Evolutionary conservation across 257 asterid genomes (phyloP).

Genomic region (Knoxia roxburghii): DNA sequence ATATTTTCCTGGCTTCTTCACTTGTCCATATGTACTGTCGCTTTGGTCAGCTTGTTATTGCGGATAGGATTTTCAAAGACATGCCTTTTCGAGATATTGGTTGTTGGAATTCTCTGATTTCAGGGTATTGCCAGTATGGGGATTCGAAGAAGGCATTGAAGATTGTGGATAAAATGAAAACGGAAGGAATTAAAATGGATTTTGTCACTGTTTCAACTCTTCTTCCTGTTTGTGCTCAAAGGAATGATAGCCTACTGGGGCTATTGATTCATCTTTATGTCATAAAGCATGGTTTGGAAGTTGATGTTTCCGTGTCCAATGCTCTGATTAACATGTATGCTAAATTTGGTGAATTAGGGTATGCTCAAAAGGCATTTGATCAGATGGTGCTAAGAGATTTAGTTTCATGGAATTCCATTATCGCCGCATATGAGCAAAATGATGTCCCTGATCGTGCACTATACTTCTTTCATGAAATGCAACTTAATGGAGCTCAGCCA

Average conservation of each 20-base stretch:
- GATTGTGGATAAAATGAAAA: slow-evolving; percentile 54
- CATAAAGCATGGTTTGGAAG: slow-evolving; percentile 64
- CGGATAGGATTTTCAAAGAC: slow-evolving; percentile 47
- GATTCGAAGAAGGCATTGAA: slow-evolving; percentile 46
- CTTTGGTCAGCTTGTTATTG: slow-evolving; percentile 43
- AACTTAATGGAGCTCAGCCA: slow-evolving; percentile 34
- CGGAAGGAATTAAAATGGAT: slow-evolving; percentile 59
- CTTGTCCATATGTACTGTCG: slow-evolving; percentile 85
- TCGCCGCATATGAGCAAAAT: slow-evolving; percentile 47
- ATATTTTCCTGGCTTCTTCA: slow-evolving; percentile 76
- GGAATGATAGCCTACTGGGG: slow-evolving; percentile 46
- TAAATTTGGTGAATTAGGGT: background rate
- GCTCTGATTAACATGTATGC: slow-evolving; percentile 9
- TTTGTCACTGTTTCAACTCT: slow-evolving; percentile 55
- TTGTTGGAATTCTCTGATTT: slow-evolving; percentile 87
- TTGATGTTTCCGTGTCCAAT: slow-evolving; percentile 56
- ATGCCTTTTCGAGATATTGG: slow-evolving; percentile 86
- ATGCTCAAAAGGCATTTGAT: slow-evolving; percentile 3
- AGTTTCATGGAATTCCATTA: slow-evolving; percentile 9
- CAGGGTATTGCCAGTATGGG: slow-evolving; percentile 77
- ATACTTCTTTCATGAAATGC: slow-evolving; percentile 50
- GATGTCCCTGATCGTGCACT: slow-evolving; percentile 42
- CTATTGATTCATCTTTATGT: slow-evolving; percentile 50
- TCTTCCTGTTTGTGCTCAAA: slow-evolving; percentile 67
- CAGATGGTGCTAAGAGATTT: slow-evolving; percentile 1